phyloP scores from a whole-genome alignment of 1,139 yeast species.

The Suhomyces choctaworum region DNA sequence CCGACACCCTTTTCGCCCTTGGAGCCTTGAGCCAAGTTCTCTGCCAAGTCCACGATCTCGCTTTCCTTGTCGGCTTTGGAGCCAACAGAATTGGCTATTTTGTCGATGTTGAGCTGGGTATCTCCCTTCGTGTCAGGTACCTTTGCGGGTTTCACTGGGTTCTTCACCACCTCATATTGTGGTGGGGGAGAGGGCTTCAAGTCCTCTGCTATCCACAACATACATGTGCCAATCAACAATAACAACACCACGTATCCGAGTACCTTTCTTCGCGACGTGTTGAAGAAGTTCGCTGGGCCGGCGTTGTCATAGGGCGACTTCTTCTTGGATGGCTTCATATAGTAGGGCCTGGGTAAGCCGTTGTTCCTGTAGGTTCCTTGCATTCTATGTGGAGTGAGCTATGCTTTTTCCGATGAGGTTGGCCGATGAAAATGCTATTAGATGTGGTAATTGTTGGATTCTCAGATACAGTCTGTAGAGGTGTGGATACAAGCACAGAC shows the following conservation, averaged over 20 bases:
- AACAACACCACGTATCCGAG: conserved; percentile 42
- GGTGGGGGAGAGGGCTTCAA: conserved; percentile 32
- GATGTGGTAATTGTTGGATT: too few relatives aligned
- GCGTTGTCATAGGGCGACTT: conserved; percentile 42
- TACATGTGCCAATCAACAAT: conserved; percentile 35
- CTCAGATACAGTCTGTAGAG: too few relatives aligned
- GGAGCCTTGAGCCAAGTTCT: conserved; percentile 42
- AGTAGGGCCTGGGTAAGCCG: conserved; percentile 51
- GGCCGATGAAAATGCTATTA: too few relatives aligned
- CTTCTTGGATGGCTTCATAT: conserved; percentile 44
- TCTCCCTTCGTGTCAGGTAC: conserved; percentile 9
- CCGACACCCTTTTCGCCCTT: conserved; percentile 48
- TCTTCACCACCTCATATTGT: conserved; percentile 30
- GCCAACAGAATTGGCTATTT: conserved; percentile 25
- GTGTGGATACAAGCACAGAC: too few relatives aligned
- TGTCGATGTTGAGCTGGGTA: conserved; percentile 25
- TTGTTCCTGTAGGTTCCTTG: conserved; percentile 47
- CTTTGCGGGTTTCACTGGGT: conserved; percentile 4
- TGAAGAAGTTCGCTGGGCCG: conserved; percentile 33
- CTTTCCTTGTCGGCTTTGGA: conserved; percentile 31
- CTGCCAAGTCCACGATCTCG: conserved; percentile 40
- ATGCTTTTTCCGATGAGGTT: neutral
- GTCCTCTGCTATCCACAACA: conserved; percentile 42
- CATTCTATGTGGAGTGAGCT: too few relatives aligned
- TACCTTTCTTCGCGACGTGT: conserved; percentile 38